These are phyloP conservation scores for Ambrosiella cleistominuta DNA, from an alignment of 2,329 filamentous ascomycete species.

Conservation along the genomic window DNA sequence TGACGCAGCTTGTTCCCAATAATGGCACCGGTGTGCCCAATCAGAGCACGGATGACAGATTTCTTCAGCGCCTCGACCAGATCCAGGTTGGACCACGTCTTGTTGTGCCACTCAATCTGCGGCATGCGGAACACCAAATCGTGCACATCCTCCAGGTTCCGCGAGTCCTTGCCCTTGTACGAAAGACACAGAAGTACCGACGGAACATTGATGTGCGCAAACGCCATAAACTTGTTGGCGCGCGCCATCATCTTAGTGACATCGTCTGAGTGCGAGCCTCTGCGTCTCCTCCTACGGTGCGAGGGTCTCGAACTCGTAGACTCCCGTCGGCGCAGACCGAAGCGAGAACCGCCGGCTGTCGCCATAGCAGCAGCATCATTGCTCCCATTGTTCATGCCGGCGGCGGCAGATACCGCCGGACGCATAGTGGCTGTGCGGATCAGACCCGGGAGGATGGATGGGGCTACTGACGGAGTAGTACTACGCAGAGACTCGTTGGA, in stretches of 20 bases:
- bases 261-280: slow-evolving; percentile 54
- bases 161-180: slow-evolving; percentile 90
- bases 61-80: slow-evolving; percentile 84
- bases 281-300: slow-evolving; percentile 2
- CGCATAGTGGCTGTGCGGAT: slow-evolving; percentile 29
- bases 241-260: slow-evolving; percentile 91
- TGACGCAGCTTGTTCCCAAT: slow-evolving; percentile 96
- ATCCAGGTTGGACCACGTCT: slow-evolving; percentile 97
- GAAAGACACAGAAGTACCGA: slow-evolving; percentile 89
- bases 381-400: background rate
- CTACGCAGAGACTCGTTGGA: slow-evolving; percentile 39
- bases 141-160: slow-evolving; percentile 92
- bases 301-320: slow-evolving; percentile 31
- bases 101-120: slow-evolving; percentile 89
- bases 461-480: slow-evolving; percentile 16
- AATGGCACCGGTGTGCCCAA: slow-evolving; percentile 89
- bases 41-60: slow-evolving; percentile 80
- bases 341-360: slow-evolving; percentile 23
- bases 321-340: slow-evolving; percentile 34
- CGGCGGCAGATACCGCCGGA: background rate
- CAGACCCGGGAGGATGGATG: slow-evolving; percentile 23
- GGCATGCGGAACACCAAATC: slow-evolving; percentile 95
- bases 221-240: slow-evolving; percentile 93
- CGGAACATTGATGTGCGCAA: slow-evolving; percentile 86
- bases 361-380: background rate